Conservation (phyloP, 441 rosid species). For the Melastoma candidum region DNA sequence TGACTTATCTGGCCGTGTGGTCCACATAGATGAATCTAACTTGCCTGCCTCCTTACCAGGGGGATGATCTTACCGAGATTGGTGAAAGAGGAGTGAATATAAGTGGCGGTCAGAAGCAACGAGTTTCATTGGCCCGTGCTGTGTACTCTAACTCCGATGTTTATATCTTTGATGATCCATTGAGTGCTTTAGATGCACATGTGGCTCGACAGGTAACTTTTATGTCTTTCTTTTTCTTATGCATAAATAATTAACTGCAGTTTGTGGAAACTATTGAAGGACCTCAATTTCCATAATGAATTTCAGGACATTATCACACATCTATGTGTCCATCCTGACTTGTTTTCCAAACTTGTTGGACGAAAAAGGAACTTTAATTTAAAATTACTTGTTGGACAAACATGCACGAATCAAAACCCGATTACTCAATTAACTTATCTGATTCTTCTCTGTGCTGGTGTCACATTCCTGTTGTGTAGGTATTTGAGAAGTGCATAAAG, state of each 20-base stretch:
- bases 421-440: too few relatives aligned
- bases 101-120: conserved; percentile 97
- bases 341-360: too few relatives aligned
- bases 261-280: too few relatives aligned
- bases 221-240: conserved; percentile 3
- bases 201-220: conserved; percentile 78
- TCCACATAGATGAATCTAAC: conserved; percentile 12
- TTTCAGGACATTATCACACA: too few relatives aligned
- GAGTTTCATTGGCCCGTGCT: conserved; percentile 97
- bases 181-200: conserved; percentile 94
- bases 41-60: conserved; percentile 37
- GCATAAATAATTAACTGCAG: too few relatives aligned
- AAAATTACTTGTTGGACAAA: too few relatives aligned
- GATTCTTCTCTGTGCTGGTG: too few relatives aligned
- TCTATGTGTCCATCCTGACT: too few relatives aligned
- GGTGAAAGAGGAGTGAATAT: conserved; percentile 97
- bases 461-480: conserved; percentile 27
- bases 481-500: conserved; percentile 80
- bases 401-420: too few relatives aligned
- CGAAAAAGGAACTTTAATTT: too few relatives aligned
- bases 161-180: conserved; percentile 83
- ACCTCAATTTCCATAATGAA: too few relatives aligned
- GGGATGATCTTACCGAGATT: conserved; percentile 92
- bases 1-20: conserved; percentile 1
- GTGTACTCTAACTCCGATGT: conserved; percentile 82